phyloP scores from a whole-genome alignment of 306 rosid genomes.

The Parietaria judaica region DNA sequence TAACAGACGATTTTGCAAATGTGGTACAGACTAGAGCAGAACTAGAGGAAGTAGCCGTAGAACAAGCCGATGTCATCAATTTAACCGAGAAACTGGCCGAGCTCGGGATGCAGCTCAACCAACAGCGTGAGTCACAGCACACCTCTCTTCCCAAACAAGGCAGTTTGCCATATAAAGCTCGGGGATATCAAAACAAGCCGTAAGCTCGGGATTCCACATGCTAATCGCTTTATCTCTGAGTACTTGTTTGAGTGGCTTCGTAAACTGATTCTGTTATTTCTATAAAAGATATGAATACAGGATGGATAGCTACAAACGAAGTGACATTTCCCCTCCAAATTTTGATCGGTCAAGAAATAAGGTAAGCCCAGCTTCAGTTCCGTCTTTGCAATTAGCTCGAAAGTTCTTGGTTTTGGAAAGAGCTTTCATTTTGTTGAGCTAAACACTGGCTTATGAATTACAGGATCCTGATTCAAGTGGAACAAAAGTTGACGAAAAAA shows the following conservation, averaged over 20 bases:
- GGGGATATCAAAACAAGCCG: constrained; percentile 35
- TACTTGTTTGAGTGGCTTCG: not conserved
- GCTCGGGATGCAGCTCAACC: constrained; percentile 50
- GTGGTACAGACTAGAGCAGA: constrained; percentile 57
- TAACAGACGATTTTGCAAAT: constrained; percentile 17
- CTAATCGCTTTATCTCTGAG: not conserved
- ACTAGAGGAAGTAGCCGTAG: constrained; percentile 53
- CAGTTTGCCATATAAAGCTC: constrained; percentile 18
- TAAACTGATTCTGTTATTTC: constrained; percentile 7
- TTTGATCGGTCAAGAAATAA: constrained; percentile 49
- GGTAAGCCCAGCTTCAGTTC: too few species aligned
- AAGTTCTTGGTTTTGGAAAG: constrained; percentile 1
- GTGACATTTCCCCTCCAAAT: constrained; percentile 39
- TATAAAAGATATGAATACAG: constrained; percentile 21
- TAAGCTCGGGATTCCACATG: constrained; percentile 32
- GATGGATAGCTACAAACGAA: constrained; percentile 41
- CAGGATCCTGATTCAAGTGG: constrained; percentile 43
- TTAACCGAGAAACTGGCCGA: constrained; percentile 50
- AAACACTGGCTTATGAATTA: constrained; percentile 18
- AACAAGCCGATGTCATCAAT: constrained; percentile 45
- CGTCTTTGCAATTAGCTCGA: constrained; percentile 3
- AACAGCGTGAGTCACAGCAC: constrained; percentile 28
- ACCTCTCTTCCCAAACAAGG: constrained; percentile 18
- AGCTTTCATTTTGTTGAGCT: not conserved
- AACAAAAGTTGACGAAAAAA: constrained; percentile 39